Percentiles rank a stretch among this genome's conserved stretches.
Conservation (phyloP, 495 filamentous ascomycete genomes). For the Penicillium herquei region DNA sequence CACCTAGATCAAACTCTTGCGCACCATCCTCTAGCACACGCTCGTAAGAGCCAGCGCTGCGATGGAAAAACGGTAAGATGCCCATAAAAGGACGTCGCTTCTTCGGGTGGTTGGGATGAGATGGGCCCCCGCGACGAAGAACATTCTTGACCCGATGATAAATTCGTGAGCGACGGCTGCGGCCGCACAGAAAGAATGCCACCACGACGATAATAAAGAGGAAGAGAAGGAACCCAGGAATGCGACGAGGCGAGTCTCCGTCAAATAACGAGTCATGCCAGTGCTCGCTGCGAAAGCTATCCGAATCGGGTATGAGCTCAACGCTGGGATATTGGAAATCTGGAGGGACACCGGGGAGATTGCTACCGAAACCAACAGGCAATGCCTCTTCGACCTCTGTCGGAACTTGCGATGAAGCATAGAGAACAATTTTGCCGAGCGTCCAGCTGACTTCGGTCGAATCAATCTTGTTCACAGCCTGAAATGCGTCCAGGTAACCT, state of each 20-base stretch:
- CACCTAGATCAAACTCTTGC: conserved; percentile 68
- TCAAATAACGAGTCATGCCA: conserved; percentile 74
- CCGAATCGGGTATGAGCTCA: conserved; percentile 42
- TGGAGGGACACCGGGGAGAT: conserved; percentile 60
- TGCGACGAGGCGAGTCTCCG: conserved; percentile 58
- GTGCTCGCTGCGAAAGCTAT: conserved; percentile 55
- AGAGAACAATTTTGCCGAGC: conserved; percentile 95
- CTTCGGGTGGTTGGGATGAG: conserved; percentile 52
- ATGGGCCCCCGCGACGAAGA: conserved; percentile 49
- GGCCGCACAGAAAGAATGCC: conserved; percentile 64
- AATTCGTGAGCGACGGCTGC: conserved; percentile 67
- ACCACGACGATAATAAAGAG: conserved; percentile 66
- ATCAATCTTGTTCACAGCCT: conserved; percentile 89
- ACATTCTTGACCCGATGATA: conserved; percentile 55
- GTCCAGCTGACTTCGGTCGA: conserved; percentile 98
- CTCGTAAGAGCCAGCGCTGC: conserved; percentile 69
- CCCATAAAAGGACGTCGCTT: conserved; percentile 52
- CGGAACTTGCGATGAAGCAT: conserved; percentile 84
- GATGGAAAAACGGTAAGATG: conserved; percentile 52
- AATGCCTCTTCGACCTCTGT: conserved; percentile 55
- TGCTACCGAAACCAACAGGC: conserved; percentile 90
- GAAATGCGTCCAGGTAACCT: conserved; percentile 85
- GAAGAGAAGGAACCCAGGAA: conserved; percentile 73
- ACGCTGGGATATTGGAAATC: conserved; percentile 89
- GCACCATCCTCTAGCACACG: conserved; percentile 79